Conservation (phyloP, 345 rosid genomes). For the Pelargonium nanum region DNA sequence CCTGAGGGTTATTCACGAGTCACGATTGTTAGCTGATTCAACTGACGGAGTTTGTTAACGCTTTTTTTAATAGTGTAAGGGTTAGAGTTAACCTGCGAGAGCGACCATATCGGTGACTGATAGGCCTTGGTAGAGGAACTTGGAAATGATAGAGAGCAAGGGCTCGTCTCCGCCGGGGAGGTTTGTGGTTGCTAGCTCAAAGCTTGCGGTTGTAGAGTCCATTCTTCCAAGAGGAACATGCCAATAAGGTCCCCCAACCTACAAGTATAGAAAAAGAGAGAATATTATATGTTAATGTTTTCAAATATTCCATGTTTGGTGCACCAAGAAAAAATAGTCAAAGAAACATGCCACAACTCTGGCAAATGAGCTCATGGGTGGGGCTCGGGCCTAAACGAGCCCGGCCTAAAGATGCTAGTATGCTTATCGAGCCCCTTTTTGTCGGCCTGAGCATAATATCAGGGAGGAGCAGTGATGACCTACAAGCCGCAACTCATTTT, state of each 20-base stretch:
- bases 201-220: conserved; percentile 73
- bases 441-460: too few relatives aligned
- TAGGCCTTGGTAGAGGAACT: conserved; percentile 67
- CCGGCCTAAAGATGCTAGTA: too few relatives aligned
- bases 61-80: neutral
- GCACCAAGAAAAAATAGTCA: too few relatives aligned
- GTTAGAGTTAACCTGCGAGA: conserved; percentile 43
- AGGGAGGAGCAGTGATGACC: too few relatives aligned
- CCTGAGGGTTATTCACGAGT: conserved; percentile 26
- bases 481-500: too few relatives aligned
- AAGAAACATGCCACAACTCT: too few relatives aligned
- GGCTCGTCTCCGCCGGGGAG: conserved; percentile 63
- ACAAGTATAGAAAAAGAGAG: neutral
- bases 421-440: too few relatives aligned
- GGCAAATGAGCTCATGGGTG: too few relatives aligned
- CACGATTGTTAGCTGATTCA: neutral
- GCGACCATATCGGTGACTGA: conserved; percentile 85
- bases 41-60: neutral
- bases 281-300: too few relatives aligned
- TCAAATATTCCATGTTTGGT: too few relatives aligned
- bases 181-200: conserved; percentile 33
- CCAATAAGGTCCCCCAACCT: conserved; percentile 99
- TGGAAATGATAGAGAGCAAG: conserved; percentile 47
- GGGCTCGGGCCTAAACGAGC: too few relatives aligned
- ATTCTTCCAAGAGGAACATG: conserved; percentile 93